Percentiles rank a stretch among this genome's conserved stretches.
These are phyloP conservation scores for Gastrolobium villosum DNA, from an alignment of 306 rosid genomes.

Conservation along the genomic window DNA sequence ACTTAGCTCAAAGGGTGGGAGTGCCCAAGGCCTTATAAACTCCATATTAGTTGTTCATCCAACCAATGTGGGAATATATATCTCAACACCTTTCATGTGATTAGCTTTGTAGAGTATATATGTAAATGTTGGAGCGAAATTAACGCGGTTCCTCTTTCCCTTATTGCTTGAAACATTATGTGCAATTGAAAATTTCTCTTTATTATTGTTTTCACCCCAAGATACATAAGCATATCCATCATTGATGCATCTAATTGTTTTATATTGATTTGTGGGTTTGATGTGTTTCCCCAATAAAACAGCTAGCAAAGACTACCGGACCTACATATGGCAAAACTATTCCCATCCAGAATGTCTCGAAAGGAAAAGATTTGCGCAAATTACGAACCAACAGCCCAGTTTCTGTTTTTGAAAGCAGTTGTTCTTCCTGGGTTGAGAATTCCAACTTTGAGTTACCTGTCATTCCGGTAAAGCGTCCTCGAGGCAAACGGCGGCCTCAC, in stretches of 20 bases:
- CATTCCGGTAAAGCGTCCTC: conserved; percentile 58
- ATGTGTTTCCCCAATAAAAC: conserved; percentile 31
- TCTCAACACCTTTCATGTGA: conserved; percentile 15
- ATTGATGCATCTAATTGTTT: conserved; percentile 39
- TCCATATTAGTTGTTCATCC: too few species aligned
- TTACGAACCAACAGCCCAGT: conserved; percentile 66
- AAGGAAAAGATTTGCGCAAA: conserved; percentile 44
- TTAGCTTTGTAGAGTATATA: conserved; percentile 8
- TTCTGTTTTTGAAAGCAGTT: conserved; percentile 70
- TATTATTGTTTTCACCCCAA: background rate
- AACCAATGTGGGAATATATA: too few species aligned
- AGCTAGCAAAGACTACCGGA: conserved; percentile 6
- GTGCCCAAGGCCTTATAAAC: too few species aligned
- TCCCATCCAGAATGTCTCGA: conserved; percentile 38
- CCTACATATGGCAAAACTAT: conserved; percentile 28
- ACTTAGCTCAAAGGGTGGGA: too few species aligned
- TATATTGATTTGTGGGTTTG: conserved; percentile 12
- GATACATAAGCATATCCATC: background rate
- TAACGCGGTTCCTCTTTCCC: conserved; percentile 6
- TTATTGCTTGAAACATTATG: background rate
- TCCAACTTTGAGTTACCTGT: conserved; percentile 43
- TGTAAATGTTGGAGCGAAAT: conserved; percentile 36
- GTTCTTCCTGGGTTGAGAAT: conserved; percentile 60
- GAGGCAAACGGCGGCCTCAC: conserved; percentile 61
- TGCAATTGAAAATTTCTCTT: background rate